Conservation (phyloP, 768 basidiomycete genomes). For the Termitomyces sp. region DNA sequence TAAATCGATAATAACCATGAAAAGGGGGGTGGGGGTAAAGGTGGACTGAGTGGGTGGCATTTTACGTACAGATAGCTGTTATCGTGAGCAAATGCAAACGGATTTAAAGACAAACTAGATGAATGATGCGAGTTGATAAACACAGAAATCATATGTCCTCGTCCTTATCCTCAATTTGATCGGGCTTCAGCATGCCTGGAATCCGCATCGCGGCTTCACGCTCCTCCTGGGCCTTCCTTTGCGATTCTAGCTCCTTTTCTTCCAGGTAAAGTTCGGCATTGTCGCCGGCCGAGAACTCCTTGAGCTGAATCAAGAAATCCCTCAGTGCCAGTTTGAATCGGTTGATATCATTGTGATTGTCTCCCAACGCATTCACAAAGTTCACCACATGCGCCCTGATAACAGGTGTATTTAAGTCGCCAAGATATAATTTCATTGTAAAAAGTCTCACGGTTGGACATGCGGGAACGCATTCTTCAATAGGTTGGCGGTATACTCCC, state of each 20-base stretch:
- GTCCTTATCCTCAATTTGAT: slow-evolving; percentile 90
- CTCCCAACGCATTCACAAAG: slow-evolving; percentile 64
- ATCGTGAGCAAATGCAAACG: slow-evolving; percentile 24
- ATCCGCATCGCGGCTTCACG: slow-evolving; percentile 87
- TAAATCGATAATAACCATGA: slow-evolving; percentile 26
- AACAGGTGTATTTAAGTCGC: slow-evolving; percentile 3
- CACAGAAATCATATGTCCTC: slow-evolving; percentile 60
- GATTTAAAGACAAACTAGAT: slow-evolving; percentile 23
- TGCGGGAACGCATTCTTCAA: slow-evolving; percentile 90
- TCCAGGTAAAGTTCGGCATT: slow-evolving; percentile 90
- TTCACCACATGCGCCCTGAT: slow-evolving; percentile 62
- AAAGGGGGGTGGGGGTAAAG: neutral
- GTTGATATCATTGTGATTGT: slow-evolving; percentile 74
- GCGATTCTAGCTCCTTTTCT: slow-evolving; percentile 86
- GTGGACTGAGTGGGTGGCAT: slow-evolving; percentile 13
- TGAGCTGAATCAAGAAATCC: slow-evolving; percentile 96
- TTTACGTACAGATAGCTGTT: slow-evolving; percentile 20
- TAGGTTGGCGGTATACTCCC: slow-evolving; percentile 82
- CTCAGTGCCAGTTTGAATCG: slow-evolving; percentile 92
- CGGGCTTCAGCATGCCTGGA: slow-evolving; percentile 97
- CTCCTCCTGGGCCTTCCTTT: slow-evolving; percentile 75
- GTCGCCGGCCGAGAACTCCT: slow-evolving; percentile 89
- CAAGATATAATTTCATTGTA: slow-evolving; percentile 2
- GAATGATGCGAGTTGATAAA: neutral
- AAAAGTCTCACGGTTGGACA: slow-evolving; percentile 62